phyloP scores from a whole-genome alignment of 164 flowering plant species.

The grape (Vitis vinifera) region DNA sequence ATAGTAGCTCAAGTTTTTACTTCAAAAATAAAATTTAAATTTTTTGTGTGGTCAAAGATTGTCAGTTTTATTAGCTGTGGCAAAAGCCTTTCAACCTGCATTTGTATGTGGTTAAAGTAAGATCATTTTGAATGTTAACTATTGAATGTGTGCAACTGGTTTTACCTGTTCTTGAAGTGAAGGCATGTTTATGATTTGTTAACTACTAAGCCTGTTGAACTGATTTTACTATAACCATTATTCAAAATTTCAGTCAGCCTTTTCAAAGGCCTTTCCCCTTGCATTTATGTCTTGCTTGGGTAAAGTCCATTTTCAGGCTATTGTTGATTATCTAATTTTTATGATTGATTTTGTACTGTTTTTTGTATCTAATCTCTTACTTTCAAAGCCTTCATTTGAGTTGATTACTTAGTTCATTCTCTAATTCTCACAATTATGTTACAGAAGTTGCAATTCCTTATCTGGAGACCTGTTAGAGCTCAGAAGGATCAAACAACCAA shows the following conservation, averaged over 20 bases:
- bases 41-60: background rate
- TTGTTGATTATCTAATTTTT: background rate
- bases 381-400: background rate
- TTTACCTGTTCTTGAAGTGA: no score
- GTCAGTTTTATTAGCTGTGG: background rate
- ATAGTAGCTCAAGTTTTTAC: no score
- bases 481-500: background rate
- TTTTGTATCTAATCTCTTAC: background rate
- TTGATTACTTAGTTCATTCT: background rate
- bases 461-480: background rate
- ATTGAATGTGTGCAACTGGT: no score
- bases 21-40: no score
- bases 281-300: background rate
- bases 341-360: background rate
- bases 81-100: no score
- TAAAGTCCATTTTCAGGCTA: background rate
- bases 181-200: no score
- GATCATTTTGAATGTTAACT: no score
- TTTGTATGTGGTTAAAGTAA: no score
- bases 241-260: background rate
- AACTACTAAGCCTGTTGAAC: no score
- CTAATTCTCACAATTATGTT: background rate
- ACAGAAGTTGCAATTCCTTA: background rate
- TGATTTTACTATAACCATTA: no score
- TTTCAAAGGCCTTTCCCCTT: background rate